Evolutionary conservation across 306 rosid species (phyloP), one percentile per base, ranked within the genome.

Genomic region (Styphnolobium japonicum): DNA sequence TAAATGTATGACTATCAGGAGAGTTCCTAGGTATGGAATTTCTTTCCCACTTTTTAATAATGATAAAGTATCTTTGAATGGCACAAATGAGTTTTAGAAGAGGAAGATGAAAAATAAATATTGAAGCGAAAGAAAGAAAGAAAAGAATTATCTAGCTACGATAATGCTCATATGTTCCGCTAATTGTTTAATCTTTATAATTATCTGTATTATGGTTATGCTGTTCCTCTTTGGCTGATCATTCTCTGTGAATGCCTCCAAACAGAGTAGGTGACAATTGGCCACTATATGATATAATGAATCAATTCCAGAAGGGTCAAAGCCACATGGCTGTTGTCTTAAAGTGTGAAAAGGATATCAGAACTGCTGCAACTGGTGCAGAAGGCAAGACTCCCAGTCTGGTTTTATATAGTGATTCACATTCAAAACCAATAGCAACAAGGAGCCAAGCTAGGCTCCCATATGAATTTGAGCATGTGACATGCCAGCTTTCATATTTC

Each of bases 301-400:
- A 88, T 22, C 86, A 81, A 77, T 91, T 91, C 74, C 86, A 82
- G 64, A 73, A 78, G 55, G 91, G 94, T 75, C 93, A 89, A 53
- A 83, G 93, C 71, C 93, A 92, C 71, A 89, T 91, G 97, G 93
- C 92, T 52, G 85, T 83, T 65, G 98, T 91, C 27, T 71, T 89
- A 27, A 89, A 80, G 67, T 53, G 64, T 39, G 82, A 81, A 46
- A 86, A 65, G 43, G 83, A 80, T 56, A 73, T 43, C 29, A 68
- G 21, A 69, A 53, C 48, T 36, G 23, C 39, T 51, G 76, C 83
- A 84, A 67, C 63, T 76, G 62, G 61, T 62, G 16, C 62, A 34
- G 31, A 40, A 64, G 77, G 76, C 42, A 75, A 81, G 51, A 43
- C 42, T 48, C 51, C 36, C 14, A 39, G 29, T 73, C 10, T 81